phyloP scores from a whole-genome alignment of 768 basidiomycete genomes.

The Solioccasus polychromus region DNA sequence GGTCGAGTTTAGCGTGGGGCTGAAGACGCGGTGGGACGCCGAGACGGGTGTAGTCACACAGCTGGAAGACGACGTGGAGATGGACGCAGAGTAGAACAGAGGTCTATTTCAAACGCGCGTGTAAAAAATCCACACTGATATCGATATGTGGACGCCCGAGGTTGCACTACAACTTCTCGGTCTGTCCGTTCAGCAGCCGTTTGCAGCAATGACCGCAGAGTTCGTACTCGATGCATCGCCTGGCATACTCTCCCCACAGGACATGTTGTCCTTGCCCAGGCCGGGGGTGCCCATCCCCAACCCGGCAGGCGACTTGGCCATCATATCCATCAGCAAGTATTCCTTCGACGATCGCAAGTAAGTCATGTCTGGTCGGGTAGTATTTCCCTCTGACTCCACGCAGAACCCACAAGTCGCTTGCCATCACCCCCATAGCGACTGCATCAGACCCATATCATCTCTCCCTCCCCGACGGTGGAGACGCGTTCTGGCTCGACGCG shows the following conservation, averaged over 20 bases:
- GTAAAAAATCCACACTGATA: neutral
- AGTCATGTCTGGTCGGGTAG: constrained; percentile 27
- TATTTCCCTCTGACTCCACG: neutral
- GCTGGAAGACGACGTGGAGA: constrained; percentile 48
- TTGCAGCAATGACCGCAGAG: constrained; percentile 35
- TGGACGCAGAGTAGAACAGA: constrained; percentile 47
- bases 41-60: constrained; percentile 61
- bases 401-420: constrained; percentile 71
- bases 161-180: constrained; percentile 47
- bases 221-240: constrained; percentile 59
- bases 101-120: neutral
- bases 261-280: constrained; percentile 66
- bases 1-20: constrained; percentile 76
- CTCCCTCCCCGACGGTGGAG: constrained; percentile 63
- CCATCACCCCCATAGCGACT: constrained; percentile 57
- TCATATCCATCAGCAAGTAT: constrained; percentile 65
- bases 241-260: constrained; percentile 66
- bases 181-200: constrained; percentile 52
- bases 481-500: constrained; percentile 75
- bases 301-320: constrained; percentile 60
- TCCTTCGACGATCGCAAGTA: constrained; percentile 74
- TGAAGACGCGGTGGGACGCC: constrained; percentile 72
- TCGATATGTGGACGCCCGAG: constrained; percentile 43
- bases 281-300: constrained; percentile 70
- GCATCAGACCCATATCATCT: constrained; percentile 50